Evolutionary conservation across 2,329 filamentous ascomycete species (phyloP), one percentile per base, ranked within the genome.

Genomic region (Stachybotrys chlorohalonatus): DNA sequence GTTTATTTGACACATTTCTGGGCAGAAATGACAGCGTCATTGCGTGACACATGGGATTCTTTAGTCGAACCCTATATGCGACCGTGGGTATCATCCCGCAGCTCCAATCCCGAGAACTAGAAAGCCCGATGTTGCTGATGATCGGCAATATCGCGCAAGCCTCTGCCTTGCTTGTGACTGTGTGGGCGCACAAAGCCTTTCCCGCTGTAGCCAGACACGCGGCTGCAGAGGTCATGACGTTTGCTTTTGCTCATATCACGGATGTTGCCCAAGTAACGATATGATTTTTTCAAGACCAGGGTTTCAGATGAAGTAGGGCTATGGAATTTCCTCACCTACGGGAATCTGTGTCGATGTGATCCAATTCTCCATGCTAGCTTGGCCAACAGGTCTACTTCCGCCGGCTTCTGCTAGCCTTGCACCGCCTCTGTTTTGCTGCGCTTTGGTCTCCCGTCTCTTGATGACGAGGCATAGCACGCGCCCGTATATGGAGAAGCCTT

Each of bases 401-500:
- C 39, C 31, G 30, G 52, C 64, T 52, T 64, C 65, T 52, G 68
- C 59, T 45, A 56, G 64, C 49, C 59, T 63, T 51, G 61, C 62
- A 52, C 60, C 64, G 55, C 66, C 65, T 52, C 58, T 59, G 54
- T 65, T 58, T 54, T 66, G 58, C 53, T 66, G 69, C 55, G 64
- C 70, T 50, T 69, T 68, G 60, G 63, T 79, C 59, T 85, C 86
- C 57, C 87, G 85, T 67, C 87, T 89, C 70, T 84, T 86, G 64
- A 99, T 86, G 8, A 99, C 87, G 56, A 99, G 78, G 70, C 92
- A 97, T 31, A 99, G 76, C 50, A 96, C 90, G 62, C 90, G 87
- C 11, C 94, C 91, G 72, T 96, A 95, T 66, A 99, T 96, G 63
- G 87, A 89, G 72, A 97, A 97, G 8, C 94, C 93, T 64, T 97